These are phyloP conservation scores for Dryadomyces sulphureus DNA, from an alignment of 2,329 filamentous ascomycete species.

Conservation along the genomic window DNA sequence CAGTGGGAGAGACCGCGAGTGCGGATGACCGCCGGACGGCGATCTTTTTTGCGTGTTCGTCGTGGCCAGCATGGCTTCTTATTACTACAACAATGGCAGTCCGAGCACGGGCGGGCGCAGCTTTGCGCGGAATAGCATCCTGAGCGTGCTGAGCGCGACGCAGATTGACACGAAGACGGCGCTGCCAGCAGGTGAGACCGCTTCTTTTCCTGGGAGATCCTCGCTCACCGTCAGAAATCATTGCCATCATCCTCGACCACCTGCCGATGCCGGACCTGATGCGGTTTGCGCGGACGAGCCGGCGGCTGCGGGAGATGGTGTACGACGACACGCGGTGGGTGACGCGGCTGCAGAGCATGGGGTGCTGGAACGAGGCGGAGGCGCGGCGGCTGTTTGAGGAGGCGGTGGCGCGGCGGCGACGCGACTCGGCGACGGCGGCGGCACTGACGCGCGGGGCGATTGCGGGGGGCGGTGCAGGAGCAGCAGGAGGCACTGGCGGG, in stretches of 20 bases:
- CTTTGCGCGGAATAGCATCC: slow-evolving; percentile 30
- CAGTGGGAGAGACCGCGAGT: too few species aligned
- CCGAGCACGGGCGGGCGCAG: slow-evolving; percentile 22
- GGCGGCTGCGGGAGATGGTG: slow-evolving; percentile 89
- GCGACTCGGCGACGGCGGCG: slow-evolving; percentile 26
- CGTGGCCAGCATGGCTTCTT: neutral
- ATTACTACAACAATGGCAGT: slow-evolving; percentile 17
- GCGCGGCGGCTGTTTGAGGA: slow-evolving; percentile 72
- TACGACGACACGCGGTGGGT: slow-evolving; percentile 98
- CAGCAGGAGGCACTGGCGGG: slow-evolving; percentile 6
- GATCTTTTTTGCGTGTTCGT: too few species aligned
- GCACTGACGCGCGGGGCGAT: slow-evolving; percentile 16
- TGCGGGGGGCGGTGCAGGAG: slow-evolving; percentile 4
- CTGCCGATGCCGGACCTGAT: slow-evolving; percentile 75
- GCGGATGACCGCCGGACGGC: too few species aligned
- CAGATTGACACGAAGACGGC: slow-evolving; percentile 63
- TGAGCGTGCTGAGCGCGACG: slow-evolving; percentile 65
- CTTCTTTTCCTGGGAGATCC: neutral
- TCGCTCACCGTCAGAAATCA: slow-evolving; percentile 49
- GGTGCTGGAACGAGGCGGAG: slow-evolving; percentile 80
- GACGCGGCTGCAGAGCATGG: slow-evolving; percentile 69
- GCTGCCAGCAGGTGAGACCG: slow-evolving; percentile 59
- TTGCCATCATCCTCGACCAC: slow-evolving; percentile 78
- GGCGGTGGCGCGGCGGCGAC: slow-evolving; percentile 41
- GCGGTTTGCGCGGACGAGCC: slow-evolving; percentile 69